Evolutionary conservation across 352 stramenopile species (phyloP), one percentile per base, ranked within the genome.

Genomic region (Albugo laibachii): DNA sequence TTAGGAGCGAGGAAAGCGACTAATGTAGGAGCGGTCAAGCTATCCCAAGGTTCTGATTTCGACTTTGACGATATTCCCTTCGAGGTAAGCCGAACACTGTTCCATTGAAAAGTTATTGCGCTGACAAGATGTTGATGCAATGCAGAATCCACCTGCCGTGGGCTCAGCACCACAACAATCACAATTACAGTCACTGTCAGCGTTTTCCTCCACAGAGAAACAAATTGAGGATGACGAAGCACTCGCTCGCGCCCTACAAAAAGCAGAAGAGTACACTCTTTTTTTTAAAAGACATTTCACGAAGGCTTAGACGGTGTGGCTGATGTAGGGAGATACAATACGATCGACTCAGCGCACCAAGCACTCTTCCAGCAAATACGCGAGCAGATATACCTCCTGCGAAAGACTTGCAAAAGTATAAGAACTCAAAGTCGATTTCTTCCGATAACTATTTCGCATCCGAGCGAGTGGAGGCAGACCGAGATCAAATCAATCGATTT

Each of bases 401-500:
- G 1, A 49, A 54, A 2, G 71, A 69, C n/a, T 83, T 92, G 41
- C 61, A 93, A 62, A 93, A 93, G 56, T 93, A 92, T 63, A 92
- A 92, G 57, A 93, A 93, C 44, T 75, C 79, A 52, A 93, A 93
- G 54, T 88, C 76, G 1, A 93, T 93, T 45, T 92, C 78, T 16
- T 93, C 80, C 10, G 79, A 84, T 50, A 89, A 93, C 35, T 92
- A 91, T 52, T 93, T 93, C 49, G 77, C 74, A 5, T 63, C 68
- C 18, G 80, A 92, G 45, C 52, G 61, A 5, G 49, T 56, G 12
- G 52, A 70, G 5, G 67, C 66, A 19, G 75, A 91, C 52, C 71
- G 49, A 5, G 65, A 66, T 38, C 63, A 84, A 20, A 50, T 92
- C 39, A 65, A 71, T 56, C 65, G 70, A 48, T 86, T 91, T 47